Base-by-base conservation (phyloP, 2,329 filamentous ascomycete species). In the Fusarium sp. region DNA sequence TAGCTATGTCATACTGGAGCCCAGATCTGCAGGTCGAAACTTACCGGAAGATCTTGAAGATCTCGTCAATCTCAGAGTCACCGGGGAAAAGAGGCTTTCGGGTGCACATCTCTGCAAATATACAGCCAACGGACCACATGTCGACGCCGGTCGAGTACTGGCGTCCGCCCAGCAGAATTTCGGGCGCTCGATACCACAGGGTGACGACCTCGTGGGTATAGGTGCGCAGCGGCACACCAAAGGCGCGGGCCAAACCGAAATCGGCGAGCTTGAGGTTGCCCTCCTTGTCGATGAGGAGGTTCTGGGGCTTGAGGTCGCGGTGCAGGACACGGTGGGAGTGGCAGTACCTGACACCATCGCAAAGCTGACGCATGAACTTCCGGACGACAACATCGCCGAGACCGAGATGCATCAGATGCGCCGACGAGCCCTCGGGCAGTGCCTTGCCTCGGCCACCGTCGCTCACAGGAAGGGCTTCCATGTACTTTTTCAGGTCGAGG, bases 161-260 rank as follows among this genome's bases (percentile, higher is more conserved):
- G 55, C 94, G 91, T 61, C 94, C 94, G 78, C 94, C 94, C 2
- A 97, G 89, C 18, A 97, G 87, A 81, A 97, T 97, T 80, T 97
- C 94, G 1, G 94, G 94, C 9, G 94, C 89, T 67, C 95, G 92
- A 80, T 97, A 97, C 94, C 94, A 97, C 62, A 97, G 87, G 2
- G 94, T 97, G 64, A 97, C 94, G 65, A 97, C 94, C 87, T 97
- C 94, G 82, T 97, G 94, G 52, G 95, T 97, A 81, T 97, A 97
- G 55, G 94, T 97, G 75, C 94, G 88, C 75, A 97, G 85, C 5
- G 94, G 94, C 15, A 97, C 94, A 81, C 94, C 94, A 78, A 97
- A 97, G 7, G 95, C 95, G 76, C 94, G 89, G 18, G 94, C 94
- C 71, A 97, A 86, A 80, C 94, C 94, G 76, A 97, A 97, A 87